Base-by-base conservation (phyloP, 2,329 filamentous ascomycete genomes). In the Aspergillus fumigatus region DNA sequence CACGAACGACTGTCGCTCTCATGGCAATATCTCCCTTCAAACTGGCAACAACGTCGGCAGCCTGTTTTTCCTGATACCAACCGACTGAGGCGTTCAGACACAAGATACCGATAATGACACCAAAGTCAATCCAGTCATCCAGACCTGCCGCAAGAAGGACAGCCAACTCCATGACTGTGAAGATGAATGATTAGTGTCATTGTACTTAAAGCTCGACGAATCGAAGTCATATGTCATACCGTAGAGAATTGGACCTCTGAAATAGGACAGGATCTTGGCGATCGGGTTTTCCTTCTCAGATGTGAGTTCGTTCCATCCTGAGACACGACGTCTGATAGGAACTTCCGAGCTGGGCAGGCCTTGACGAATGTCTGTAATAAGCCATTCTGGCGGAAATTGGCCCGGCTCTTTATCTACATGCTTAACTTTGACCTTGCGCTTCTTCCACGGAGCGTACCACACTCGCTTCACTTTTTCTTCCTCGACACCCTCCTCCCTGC, bases 21-120 rank as follows among this genome's bases (percentile, higher is more conserved):
- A 90, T 86, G 64, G 88, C 88, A 68, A 91, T 91, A 67, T 91
- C 88, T 73, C 88, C 88, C 77, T 90, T 90, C 55, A 91, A 79
- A 65, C 82, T 86, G 26, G 88, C 87, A 66, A 90, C 87, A 62
- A 90, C 87, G 75, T 91, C 88, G 58, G 87, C 88, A 62, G 88
- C 88, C 74, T 90, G 87, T 77, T 90, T 91, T 75, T 91, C 88
- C 72, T 90, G 88, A 72, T 90, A 90, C 84, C 88, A 90, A 76
- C 88, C 88, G 69, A 90, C 88, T 61, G 86, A 76, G 57, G 88
- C 88, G 75, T 91, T 91, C 60, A 91, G 82, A 69, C 87, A 73
- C 54, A 91, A 76, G 70, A 91, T 91, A 76, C 84, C 88, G 65
- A 88, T 84, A 71, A 91, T 91, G 70, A 91, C 87, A 80, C 87